phyloP scores from a whole-genome alignment of 176 grass and related monocot species.

The Paspalum notatum region DNA sequence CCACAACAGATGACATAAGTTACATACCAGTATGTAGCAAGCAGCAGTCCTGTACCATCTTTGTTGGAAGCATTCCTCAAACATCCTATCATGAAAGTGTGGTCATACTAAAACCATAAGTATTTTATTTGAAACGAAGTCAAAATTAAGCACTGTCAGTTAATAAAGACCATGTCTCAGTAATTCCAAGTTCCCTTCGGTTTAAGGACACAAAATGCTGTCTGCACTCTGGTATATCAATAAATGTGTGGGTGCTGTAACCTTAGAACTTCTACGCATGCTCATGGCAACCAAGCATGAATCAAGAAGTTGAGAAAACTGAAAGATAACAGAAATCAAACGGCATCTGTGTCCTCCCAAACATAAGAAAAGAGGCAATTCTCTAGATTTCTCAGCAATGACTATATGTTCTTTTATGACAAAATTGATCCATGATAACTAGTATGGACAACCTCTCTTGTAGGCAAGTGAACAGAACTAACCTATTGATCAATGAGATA shows the following conservation, averaged over 20 bases:
- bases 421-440: not conserved
- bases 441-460: not conserved
- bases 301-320: conserved; percentile 13
- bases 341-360: conserved; percentile 14
- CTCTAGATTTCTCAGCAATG: not conserved
- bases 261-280: not conserved
- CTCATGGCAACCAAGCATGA: conserved; percentile 13
- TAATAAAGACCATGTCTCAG: not conserved
- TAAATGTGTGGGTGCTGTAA: not conserved
- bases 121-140: conserved; percentile 26
- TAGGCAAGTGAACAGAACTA: conserved; percentile 10
- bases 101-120: conserved; percentile 8
- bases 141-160: conserved; percentile 8
- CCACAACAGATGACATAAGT: not conserved
- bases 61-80: conserved; percentile 97
- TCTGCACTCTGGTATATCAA: not conserved
- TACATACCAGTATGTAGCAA: conserved; percentile 95
- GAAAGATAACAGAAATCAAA: conserved; percentile 2
- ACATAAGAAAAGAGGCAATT: conserved; percentile 8
- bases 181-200: not conserved
- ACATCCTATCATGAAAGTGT: conserved; percentile 74
- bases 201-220: conserved; percentile 23
- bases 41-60: conserved; percentile 99
- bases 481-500: conserved; percentile 21
- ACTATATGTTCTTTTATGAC: not conserved